Conservation (phyloP, 225 moss, liverwort and hornwort species). For the Thuidium tamariscinum region DNA sequence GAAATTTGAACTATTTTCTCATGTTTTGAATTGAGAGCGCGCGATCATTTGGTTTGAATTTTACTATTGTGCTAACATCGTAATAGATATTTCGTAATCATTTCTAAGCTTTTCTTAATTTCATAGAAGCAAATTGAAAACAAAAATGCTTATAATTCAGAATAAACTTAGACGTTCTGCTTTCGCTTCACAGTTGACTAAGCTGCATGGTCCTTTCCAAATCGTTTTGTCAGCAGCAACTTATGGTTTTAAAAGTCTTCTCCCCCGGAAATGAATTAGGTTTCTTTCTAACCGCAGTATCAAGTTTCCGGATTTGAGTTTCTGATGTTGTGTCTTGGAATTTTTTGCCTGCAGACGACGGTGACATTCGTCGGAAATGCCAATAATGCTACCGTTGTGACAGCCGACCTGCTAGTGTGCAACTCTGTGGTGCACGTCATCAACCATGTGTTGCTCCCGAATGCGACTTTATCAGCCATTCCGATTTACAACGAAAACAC, state of each 20-base stretch:
- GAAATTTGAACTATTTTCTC: background rate
- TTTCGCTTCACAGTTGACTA: background rate
- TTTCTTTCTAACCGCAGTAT: background rate
- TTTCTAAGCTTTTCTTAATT: background rate
- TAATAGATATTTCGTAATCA: background rate
- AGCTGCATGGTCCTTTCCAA: background rate
- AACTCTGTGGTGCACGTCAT: conserved; percentile 34
- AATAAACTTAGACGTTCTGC: background rate
- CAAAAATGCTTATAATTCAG: background rate
- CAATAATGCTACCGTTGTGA: conserved; percentile 20
- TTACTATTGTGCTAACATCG: background rate
- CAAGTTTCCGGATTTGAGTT: background rate
- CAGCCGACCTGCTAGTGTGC: conserved; percentile 2
- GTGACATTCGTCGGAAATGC: conserved; percentile 18
- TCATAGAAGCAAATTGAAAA: background rate
- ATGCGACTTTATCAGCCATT: background rate
- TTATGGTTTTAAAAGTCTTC: background rate
- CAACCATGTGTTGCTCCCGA: conserved; percentile 28
- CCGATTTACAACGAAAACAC: background rate
- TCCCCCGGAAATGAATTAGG: background rate
- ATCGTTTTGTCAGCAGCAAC: background rate
- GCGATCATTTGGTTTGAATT: background rate
- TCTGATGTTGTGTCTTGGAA: background rate
- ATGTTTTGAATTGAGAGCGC: background rate
- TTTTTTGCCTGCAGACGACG: background rate